These are phyloP conservation scores for Coniochaeta pulveracea DNA, from an alignment of 2,329 filamentous ascomycete species.

Conservation along the genomic window DNA sequence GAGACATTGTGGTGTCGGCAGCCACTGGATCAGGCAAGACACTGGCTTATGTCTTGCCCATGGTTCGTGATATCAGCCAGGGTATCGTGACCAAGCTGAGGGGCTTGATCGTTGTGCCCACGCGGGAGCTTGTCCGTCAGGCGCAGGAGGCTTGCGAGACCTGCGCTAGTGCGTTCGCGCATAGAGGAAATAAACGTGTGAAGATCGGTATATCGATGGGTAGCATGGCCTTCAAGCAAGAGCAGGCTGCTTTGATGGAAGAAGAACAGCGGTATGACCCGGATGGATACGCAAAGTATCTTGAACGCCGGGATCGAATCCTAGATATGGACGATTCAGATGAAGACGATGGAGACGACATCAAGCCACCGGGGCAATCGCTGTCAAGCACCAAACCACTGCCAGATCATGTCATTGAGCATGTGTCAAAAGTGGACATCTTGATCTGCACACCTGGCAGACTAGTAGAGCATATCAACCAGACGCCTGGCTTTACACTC, in stretches of 20 bases:
- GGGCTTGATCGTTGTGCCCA: conserved; percentile 80
- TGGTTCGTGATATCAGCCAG: conserved; percentile 64
- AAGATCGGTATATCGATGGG: conserved; percentile 76
- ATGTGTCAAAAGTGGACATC: conserved; percentile 68
- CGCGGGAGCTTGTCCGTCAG: conserved; percentile 80
- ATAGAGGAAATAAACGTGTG: conserved; percentile 49
- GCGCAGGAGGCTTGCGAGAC: conserved; percentile 68
- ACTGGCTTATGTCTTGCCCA: conserved; percentile 77
- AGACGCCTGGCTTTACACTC: conserved; percentile 72
- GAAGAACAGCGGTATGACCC: conserved; percentile 52
- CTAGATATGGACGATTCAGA: conserved; percentile 34
- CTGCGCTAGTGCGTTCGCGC: conserved; percentile 53
- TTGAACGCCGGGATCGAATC: conserved; percentile 23
- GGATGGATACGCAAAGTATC: conserved; percentile 32
- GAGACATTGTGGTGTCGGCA: conserved; percentile 82
- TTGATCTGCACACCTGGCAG: conserved; percentile 87
- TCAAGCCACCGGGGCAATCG: conserved; percentile 19
- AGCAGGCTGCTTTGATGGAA: conserved; percentile 38
- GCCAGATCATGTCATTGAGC: conserved; percentile 52
- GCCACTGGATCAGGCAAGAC: conserved; percentile 96
- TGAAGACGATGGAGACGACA: conserved; percentile 29
- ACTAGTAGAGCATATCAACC: conserved; percentile 80
- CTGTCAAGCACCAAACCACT: conserved; percentile 26
- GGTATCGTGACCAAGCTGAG: conserved; percentile 55
- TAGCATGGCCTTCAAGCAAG: conserved; percentile 60